phyloP scores from a whole-genome alignment of 2,329 filamentous ascomycete species.

The Phialophora verrucosa region DNA sequence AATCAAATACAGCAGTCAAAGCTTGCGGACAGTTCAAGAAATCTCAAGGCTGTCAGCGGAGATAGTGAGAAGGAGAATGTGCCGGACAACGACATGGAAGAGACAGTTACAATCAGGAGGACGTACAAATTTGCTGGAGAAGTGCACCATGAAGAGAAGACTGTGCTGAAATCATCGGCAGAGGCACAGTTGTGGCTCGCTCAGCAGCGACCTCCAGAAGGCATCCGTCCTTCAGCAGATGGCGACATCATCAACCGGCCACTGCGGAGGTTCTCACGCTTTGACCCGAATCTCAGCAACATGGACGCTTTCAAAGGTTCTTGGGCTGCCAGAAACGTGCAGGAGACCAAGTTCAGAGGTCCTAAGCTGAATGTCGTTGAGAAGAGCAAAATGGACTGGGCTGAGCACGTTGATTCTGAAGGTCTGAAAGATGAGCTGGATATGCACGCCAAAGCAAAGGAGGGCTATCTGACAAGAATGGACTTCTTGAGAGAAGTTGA shows the following conservation, averaged over 20 bases:
- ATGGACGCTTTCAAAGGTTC: slow-evolving; percentile 43
- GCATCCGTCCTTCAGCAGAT: slow-evolving; percentile 32
- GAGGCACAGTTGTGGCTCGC: slow-evolving; percentile 62
- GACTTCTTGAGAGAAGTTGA: slow-evolving; percentile 67
- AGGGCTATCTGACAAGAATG: slow-evolving; percentile 66
- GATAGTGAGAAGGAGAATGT: slow-evolving; percentile 39
- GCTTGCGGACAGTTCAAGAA: not conserved
- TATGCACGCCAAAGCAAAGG: slow-evolving; percentile 65
- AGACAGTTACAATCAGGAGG: slow-evolving; percentile 61
- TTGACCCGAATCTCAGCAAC: slow-evolving; percentile 50
- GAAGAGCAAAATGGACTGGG: slow-evolving; percentile 70
- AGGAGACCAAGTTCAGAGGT: slow-evolving; percentile 49
- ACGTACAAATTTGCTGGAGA: slow-evolving; percentile 65
- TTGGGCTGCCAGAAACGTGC: slow-evolving; percentile 37
- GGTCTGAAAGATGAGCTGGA: slow-evolving; percentile 67
- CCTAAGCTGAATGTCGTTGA: slow-evolving; percentile 70
- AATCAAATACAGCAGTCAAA: slow-evolving; percentile 25
- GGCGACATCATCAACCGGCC: slow-evolving; percentile 46
- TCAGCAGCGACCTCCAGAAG: slow-evolving; percentile 47
- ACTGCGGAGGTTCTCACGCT: slow-evolving; percentile 52
- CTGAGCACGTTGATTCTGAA: slow-evolving; percentile 65
- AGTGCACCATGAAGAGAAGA: slow-evolving; percentile 59
- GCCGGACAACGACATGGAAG: slow-evolving; percentile 42
- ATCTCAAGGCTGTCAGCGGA: slow-evolving; percentile 20
- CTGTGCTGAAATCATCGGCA: slow-evolving; percentile 59